A percentile compares a stretch with the other conserved stretches of the same genome.
These are phyloP conservation scores for Colletotrichum echinochloae DNA, from an alignment of 2,329 filamentous ascomycete species.

Conservation along the genomic window DNA sequence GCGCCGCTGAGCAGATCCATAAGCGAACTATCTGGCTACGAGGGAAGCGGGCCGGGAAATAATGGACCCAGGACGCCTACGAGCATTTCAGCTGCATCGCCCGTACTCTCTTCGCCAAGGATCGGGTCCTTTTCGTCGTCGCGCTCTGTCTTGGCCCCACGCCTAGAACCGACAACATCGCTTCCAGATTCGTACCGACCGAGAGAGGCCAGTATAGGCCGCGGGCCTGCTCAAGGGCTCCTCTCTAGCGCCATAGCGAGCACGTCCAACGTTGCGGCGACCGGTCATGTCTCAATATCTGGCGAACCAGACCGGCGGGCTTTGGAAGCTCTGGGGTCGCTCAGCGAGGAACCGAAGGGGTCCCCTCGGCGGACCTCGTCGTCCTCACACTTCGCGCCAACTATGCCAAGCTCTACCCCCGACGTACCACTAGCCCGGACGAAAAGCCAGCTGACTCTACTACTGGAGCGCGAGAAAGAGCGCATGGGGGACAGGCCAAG, in stretches of 20 bases:
- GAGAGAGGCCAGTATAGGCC: constrained; percentile 44
- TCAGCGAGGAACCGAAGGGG: constrained; percentile 10
- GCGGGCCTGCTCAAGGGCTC: constrained; percentile 46
- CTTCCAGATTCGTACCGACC: constrained; percentile 35
- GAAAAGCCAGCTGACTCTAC: constrained; percentile 70
- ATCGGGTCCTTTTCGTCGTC: constrained; percentile 37
- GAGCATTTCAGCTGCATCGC: constrained; percentile 14
- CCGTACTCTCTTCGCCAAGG: constrained; percentile 23
- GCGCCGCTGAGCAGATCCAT: constrained; percentile 28
- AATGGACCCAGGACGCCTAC: constrained; percentile 32
- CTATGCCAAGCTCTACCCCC: constrained; percentile 59
- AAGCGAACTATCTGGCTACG: constrained; percentile 13
- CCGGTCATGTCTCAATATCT: constrained; percentile 36
- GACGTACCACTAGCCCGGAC: constrained; percentile 65
- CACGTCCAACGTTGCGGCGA: constrained; percentile 38
- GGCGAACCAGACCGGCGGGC: constrained; percentile 30
- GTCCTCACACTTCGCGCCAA: constrained; percentile 60
- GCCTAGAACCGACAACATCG: constrained; percentile 33
- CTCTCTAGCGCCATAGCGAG: constrained; percentile 44
- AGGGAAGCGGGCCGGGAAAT: background rate
- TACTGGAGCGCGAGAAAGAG: constrained; percentile 66
- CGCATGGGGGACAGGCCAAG: constrained; percentile 33
- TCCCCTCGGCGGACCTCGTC: constrained; percentile 42
- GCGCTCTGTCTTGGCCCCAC: constrained; percentile 28
- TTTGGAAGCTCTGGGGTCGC: constrained; percentile 44